Evolutionary conservation across 1,139 yeast species (phyloP).

Genomic region (Candida freyschussii): DNA sequence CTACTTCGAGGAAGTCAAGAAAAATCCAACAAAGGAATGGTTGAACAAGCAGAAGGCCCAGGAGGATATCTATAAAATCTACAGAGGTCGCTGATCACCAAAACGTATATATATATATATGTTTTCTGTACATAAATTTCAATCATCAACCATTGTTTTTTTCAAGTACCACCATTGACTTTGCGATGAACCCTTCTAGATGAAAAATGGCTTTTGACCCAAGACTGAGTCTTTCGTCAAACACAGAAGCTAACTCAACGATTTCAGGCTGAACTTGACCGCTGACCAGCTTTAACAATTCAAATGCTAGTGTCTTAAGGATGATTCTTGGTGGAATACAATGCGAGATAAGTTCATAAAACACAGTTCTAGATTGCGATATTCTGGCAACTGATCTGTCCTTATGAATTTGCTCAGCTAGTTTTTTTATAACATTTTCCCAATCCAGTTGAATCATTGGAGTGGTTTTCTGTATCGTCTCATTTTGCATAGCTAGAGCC

Average conservation of each 20-base stretch:
- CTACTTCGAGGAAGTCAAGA: slow-evolving; percentile 48
- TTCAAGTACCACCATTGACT: slow-evolving; percentile 51
- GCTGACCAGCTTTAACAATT: slow-evolving; percentile 43
- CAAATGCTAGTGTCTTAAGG: slow-evolving; percentile 61
- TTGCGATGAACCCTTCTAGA: slow-evolving; percentile 90
- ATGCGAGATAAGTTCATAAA: slow-evolving; percentile 85
- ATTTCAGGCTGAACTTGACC: slow-evolving; percentile 42
- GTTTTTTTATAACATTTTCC: slow-evolving; percentile 67
- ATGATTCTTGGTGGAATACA: slow-evolving; percentile 86
- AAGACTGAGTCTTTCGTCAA: slow-evolving; percentile 81
- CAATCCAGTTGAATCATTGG: slow-evolving; percentile 70
- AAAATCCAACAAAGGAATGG: slow-evolving; percentile 65
- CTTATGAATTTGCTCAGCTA: slow-evolving; percentile 55
- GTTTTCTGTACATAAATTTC: background rate
- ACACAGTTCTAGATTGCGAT: slow-evolving; percentile 64
- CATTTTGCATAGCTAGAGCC: slow-evolving; percentile 75
- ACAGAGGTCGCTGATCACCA: slow-evolving; percentile 52
- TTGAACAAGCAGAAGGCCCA: slow-evolving; percentile 44
- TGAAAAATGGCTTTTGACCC: slow-evolving; percentile 92
- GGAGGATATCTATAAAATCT: slow-evolving; percentile 46
- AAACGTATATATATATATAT: too few species aligned
- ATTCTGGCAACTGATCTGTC: slow-evolving; percentile 69
- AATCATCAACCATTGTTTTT: slow-evolving; percentile 2
- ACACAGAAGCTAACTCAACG: slow-evolving; percentile 65
- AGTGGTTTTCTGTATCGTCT: slow-evolving; percentile 39